These are phyloP conservation scores for Solanum peruvianum DNA, from an alignment of 257 asterid species.

Conservation along the genomic window DNA sequence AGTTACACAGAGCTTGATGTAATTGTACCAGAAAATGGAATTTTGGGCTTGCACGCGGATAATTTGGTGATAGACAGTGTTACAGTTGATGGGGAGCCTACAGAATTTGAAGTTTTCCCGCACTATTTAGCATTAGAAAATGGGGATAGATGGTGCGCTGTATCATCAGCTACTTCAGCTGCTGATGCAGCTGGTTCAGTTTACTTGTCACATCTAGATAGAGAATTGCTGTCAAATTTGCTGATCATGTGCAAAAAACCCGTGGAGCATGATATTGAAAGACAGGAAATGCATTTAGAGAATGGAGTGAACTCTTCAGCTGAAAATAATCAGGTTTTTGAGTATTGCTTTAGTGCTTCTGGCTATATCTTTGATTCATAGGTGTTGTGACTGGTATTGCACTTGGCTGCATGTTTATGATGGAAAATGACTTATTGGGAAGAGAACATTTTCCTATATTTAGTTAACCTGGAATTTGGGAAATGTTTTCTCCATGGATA, in stretches of 20 bases:
- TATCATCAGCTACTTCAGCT: slow-evolving; percentile 84
- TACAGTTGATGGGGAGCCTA: slow-evolving; percentile 88
- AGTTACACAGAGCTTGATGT: slow-evolving; percentile 93
- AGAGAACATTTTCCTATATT: not conserved
- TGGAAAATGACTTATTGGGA: not conserved
- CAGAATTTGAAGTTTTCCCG: slow-evolving; percentile 84
- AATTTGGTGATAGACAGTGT: slow-evolving; percentile 89
- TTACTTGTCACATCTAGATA: slow-evolving; percentile 77
- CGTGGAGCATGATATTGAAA: slow-evolving; percentile 28
- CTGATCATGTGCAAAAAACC: slow-evolving; percentile 84
- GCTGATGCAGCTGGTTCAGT: slow-evolving; percentile 98
- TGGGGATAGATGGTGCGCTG: slow-evolving; percentile 95
- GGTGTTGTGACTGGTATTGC: not conserved
- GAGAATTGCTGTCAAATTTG: slow-evolving; percentile 85
- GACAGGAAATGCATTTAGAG: slow-evolving; percentile 26
- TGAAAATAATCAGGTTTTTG: slow-evolving; percentile 5
- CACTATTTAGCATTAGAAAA: slow-evolving; percentile 77
- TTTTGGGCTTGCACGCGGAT: slow-evolving; percentile 94
- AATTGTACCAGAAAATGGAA: slow-evolving; percentile 83
- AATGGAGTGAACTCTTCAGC: slow-evolving; percentile 25
- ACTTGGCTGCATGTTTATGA: not conserved
- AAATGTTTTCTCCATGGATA: not conserved
- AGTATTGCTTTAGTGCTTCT: not conserved
- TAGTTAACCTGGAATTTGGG: not conserved
- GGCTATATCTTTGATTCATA: not conserved